These are phyloP conservation scores for Candida sphagnicola DNA, from an alignment of 805 yeast genomes.

Conservation along the genomic window DNA sequence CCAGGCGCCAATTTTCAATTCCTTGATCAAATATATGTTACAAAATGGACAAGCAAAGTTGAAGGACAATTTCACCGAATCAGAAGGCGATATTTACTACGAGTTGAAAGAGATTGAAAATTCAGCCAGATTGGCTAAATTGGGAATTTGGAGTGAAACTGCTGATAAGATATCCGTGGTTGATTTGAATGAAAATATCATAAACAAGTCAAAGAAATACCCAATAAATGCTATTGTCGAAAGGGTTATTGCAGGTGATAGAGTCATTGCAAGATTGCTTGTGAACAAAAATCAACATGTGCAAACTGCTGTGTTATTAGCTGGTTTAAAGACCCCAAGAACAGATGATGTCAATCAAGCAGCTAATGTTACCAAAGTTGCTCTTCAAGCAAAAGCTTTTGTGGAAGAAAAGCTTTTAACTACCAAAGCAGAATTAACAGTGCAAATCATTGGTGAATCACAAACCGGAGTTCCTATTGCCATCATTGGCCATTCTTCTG, in stretches of 20 bases:
- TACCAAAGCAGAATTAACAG: slow-evolving; percentile 49
- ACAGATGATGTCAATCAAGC: slow-evolving; percentile 45
- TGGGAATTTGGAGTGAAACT: slow-evolving; percentile 51
- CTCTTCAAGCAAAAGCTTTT: slow-evolving; percentile 60
- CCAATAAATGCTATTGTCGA: slow-evolving; percentile 64
- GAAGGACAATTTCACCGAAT: slow-evolving; percentile 47
- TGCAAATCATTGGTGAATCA: slow-evolving; percentile 55
- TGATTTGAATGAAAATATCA: slow-evolving; percentile 26
- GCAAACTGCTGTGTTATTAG: slow-evolving; percentile 58
- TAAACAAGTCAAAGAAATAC: slow-evolving; percentile 30
- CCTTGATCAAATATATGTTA: slow-evolving; percentile 54
- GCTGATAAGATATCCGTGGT: slow-evolving; percentile 16
- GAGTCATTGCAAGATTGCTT: slow-evolving; percentile 59
- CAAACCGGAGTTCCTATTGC: slow-evolving; percentile 61
- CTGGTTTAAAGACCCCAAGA: slow-evolving; percentile 74
- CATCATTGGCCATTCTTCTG: slow-evolving; percentile 66
- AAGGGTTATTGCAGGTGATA: slow-evolving; percentile 73
- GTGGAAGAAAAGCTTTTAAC: slow-evolving; percentile 63
- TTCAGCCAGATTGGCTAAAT: slow-evolving; percentile 46
- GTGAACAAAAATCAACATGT: slow-evolving; percentile 49
- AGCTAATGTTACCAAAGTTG: slow-evolving; percentile 51
- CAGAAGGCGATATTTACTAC: slow-evolving; percentile 36
- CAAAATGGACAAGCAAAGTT: slow-evolving; percentile 60
- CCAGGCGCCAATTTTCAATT: slow-evolving; percentile 56
- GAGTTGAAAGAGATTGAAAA: slow-evolving; percentile 39